A percentile compares a stretch with the other conserved stretches of the same genome.
These are phyloP conservation scores for Solanum raphanifolium DNA, from an alignment of 257 asterid genomes.

Conservation along the genomic window DNA sequence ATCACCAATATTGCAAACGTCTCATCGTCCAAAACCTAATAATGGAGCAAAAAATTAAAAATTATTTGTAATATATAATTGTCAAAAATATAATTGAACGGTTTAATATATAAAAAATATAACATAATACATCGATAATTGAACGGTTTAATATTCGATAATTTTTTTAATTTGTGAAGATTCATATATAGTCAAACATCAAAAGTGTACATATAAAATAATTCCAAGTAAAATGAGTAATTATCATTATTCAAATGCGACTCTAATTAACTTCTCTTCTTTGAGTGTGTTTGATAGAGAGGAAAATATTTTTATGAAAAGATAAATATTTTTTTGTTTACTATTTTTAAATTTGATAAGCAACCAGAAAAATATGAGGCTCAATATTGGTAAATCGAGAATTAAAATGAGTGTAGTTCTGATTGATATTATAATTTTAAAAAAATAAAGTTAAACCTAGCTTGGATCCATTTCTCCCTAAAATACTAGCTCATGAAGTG, in stretches of 20 bases:
- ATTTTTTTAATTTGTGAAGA: too few relatives aligned
- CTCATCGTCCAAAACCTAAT: constrained; percentile 56
- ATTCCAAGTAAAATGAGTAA: background rate
- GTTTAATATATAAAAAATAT: too few relatives aligned
- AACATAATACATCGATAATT: too few relatives aligned
- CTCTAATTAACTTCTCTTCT: background rate
- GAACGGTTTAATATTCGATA: too few relatives aligned
- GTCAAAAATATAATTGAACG: background rate
- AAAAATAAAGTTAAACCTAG: background rate
- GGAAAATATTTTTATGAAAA: too few relatives aligned
- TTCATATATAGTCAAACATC: background rate
- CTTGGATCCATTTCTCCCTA: background rate
- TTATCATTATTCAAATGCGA: background rate
- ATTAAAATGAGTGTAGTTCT: background rate
- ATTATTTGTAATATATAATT: background rate
- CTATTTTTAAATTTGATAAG: background rate
- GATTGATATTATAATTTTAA: background rate
- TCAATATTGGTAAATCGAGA: background rate
- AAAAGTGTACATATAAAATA: too few relatives aligned
- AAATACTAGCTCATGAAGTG: background rate
- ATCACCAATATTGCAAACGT: constrained; percentile 52
- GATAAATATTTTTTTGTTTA: too few relatives aligned
- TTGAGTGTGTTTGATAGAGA: too few relatives aligned
- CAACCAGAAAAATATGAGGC: background rate
- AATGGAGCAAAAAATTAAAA: background rate